Percentiles rank a stretch among this genome's conserved stretches.
Conservation (phyloP, 176 grass and related monocot species). For the Oryza rufipogon region DNA sequence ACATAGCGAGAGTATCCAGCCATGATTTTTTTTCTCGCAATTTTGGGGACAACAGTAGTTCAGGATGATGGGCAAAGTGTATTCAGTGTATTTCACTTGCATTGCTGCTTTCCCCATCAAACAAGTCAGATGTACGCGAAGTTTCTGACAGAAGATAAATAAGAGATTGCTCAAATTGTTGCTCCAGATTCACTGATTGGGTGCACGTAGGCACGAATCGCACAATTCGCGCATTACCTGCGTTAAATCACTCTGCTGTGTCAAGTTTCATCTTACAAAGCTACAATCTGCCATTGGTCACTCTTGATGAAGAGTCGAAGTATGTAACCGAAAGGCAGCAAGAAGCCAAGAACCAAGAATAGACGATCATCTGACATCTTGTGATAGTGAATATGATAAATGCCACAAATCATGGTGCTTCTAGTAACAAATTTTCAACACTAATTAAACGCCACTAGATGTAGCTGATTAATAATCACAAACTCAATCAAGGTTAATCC, state of each 20-base stretch:
- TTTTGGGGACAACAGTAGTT: constrained; percentile 33
- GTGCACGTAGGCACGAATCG: not conserved
- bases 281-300: not conserved
- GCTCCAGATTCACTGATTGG: not conserved
- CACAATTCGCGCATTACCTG: not conserved
- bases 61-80: not conserved
- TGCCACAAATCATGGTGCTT: not conserved
- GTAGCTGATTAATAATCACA: not conserved
- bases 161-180: constrained; percentile 9
- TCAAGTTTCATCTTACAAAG: no score
- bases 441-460: not conserved
- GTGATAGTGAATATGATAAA: not conserved
- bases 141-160: constrained; percentile 13
- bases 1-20: constrained; percentile 15
- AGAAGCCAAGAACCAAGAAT: not conserved
- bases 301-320: not conserved
- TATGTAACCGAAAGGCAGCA: not conserved
- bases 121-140: constrained; percentile 21
- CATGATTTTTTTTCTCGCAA: not conserved
- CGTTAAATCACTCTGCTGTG: no score
- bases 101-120: not conserved
- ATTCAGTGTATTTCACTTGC: constrained; percentile 7
- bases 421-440: not conserved
- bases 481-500: not conserved
- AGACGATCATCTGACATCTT: not conserved